phyloP scores from a whole-genome alignment of 1,284 basidiomycete species.

The Farysia itapuensis region DNA sequence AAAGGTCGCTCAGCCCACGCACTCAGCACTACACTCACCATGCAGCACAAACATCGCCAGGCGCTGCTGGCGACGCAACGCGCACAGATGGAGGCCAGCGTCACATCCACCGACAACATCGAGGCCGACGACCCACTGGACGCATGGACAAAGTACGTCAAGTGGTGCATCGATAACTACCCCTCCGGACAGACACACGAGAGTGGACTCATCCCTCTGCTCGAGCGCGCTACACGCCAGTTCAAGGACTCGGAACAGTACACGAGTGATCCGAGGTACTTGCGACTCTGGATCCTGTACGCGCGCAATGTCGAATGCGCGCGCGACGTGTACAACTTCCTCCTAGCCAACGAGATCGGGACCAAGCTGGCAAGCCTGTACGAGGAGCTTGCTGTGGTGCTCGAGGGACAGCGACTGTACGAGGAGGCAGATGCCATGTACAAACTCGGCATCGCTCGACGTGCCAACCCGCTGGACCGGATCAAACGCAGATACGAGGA shows the following conservation, averaged over 20 bases:
- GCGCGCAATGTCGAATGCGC: conserved; percentile 55
- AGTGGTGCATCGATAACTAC: conserved; percentile 70
- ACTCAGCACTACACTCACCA: conserved; percentile 60
- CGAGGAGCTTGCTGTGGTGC: conserved; percentile 77
- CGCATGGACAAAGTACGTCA: conserved; percentile 65
- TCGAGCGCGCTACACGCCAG: conserved; percentile 74
- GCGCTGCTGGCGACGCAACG: conserved; percentile 41
- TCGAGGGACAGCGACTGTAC: conserved; percentile 74
- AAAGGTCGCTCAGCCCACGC: conserved; percentile 66
- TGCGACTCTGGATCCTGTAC: conserved; percentile 84
- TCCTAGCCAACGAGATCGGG: conserved; percentile 78
- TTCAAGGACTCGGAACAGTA: conserved; percentile 80
- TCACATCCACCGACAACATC: conserved; percentile 32
- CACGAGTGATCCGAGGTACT: conserved; percentile 81
- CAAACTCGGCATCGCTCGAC: conserved; percentile 77
- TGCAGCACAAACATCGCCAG: conserved; percentile 51
- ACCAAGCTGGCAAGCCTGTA: conserved; percentile 76
- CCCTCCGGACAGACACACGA: conserved; percentile 68
- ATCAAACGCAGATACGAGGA: conserved; percentile 80
- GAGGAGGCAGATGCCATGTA: conserved; percentile 73
- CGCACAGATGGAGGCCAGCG: conserved; percentile 36
- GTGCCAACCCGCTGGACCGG: conserved; percentile 78
- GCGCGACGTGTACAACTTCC: conserved; percentile 63
- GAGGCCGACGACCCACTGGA: conserved; percentile 49
- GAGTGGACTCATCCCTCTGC: conserved; percentile 68